Base-by-base conservation (phyloP, 345 rosid genomes). In the Eucalyptus virginea region DNA sequence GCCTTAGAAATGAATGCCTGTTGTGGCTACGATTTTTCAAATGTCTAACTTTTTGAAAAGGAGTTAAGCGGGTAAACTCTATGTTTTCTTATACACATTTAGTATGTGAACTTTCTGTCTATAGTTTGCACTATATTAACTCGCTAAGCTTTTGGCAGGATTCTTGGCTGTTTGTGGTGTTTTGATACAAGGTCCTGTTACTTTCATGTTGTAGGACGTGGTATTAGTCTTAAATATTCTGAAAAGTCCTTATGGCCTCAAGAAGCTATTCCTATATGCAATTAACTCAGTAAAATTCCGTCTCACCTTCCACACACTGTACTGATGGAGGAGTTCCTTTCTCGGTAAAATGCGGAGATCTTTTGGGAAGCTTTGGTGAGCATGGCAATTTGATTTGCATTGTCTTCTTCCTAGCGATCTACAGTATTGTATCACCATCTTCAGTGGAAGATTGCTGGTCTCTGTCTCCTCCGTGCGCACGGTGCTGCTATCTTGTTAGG, bases 71-170 rank as follows among this genome's bases (percentile, higher is more conserved):
- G 95, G 96, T 94, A 93, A 93, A 65, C 32, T 86, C 89, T 89
- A 90, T 40, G n/a, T 48, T 54, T 77, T 85, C 54, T 88, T 21
- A 49, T 1, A 49, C 89, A 80, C 60, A 87, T 87, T 88, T 83
- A 89, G 89, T 72, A n/a, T 56, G 93, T 89, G 88, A 85, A 89
- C 90, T 91, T 81, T 87, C 47, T 47, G 58, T 92, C 88, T 37
- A 88, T 89, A 45, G 88, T 88, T 90, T 81, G 58, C 88, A 52
- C 77, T 28, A 65, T 93, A 93, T 94, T 94, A 91, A 93, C 93
- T 49, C 83, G 86, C 60, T 91, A 87, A 92, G 90, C 91, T 93
- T 94, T 94, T 94, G 95, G 94, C 96, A 94, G 96, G 95, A 86
- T 91, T 50, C 91, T 87, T 90, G 93, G 92, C 93, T 89, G 58